Evolutionary conservation across 2,329 filamentous ascomycete genomes (phyloP), one percentile per base, ranked within the genome.

Genomic region (Ceratocystis variospora): DNA sequence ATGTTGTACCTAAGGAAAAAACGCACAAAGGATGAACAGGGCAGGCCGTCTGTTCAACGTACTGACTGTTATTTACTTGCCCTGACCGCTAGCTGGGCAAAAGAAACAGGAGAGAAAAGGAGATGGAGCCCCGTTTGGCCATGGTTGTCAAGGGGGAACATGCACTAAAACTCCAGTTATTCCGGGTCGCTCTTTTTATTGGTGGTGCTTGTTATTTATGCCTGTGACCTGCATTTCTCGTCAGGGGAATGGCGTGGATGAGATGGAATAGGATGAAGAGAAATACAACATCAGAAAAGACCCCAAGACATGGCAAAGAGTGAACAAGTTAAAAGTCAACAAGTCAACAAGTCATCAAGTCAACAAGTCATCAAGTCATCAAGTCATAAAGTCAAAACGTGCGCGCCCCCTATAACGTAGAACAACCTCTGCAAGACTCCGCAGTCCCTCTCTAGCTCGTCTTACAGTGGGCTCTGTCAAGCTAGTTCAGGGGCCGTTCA

Each of bases 401-500:
- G 10, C 37, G 37, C 37, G 37, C 37, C 37, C 33, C 37, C 37
- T 41, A 41, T 12, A 41, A 10, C 37, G 37, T 10, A 12, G 37
- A 41, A 41, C 12, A 3, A 10, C 37, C 10, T 41, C 37, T 41
- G 37, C 10, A 3, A 22, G 0, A 10, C n/a, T 25, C 22, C 10
- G 17, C 17, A 19, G 41, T 22, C 41, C 25, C 33, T 45, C 45
- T 25, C 31, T 63, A 19, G 61, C 22, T 10, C 33, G 41, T 65
- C 22, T 44, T 41, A n/a, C 59, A 17, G 61, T 63, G 61, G 61
- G 44, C 25, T 62, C 17, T 19, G 44, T 48, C 37, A 63, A 25
- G 33, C 45, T 55, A 61, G 62, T 67, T 64, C 64, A 62, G 64
- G 62, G 62, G 66, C 8, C 8, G 62, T 64, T 48, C 17, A n/a